Evolutionary conservation across 129 eudicot genomes (phyloP), one percentile per base, ranked within the genome.

Genomic region (Flaveria trinervia): DNA sequence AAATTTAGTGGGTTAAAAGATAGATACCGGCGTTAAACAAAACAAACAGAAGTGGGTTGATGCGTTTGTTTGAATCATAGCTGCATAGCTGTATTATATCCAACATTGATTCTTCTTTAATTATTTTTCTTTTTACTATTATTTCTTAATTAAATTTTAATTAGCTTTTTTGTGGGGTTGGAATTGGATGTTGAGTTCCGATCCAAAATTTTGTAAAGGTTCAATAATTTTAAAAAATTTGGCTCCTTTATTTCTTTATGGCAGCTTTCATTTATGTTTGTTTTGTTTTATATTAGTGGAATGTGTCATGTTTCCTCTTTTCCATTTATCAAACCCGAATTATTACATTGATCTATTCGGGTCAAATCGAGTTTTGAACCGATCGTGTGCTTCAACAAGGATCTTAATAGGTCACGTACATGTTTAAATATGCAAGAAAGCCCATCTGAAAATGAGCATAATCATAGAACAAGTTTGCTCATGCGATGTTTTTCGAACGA

Each of bases 261-360:
- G 86, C 90, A 85, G 90, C 90, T 87, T 82, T 85, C 78, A 48
- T 80, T 80, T 75, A 68, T 75, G 54, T 74, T 74, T 84, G 54
- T 80, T 74, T 84, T 74, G 86, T 62, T 85, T 77, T 76, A 41
- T 82, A 75, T 77, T 80, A 80, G 84, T 84, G 87, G 86, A 85
- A 67, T 83, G 80, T 70, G 85, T 64, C 70, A 49, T 57, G 45
- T 66, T 76, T 81, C 81, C 78, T 73, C 81, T 54, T 80, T 54
- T 80, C 46, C 73, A 80, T 74, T 79, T 61, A 82, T 84, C 79
- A 84, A 79, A 68, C 76, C 80, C 77, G 62, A 69, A 66, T 48
- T 54, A 48, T 49, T 57, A 17, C 57, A 72, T 50, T 54, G 2
- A 2, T 45, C 51, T 14, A 50, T 20, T 69, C 36, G 46, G 61